phyloP scores from a whole-genome alignment of 495 filamentous ascomycete species.

The Oleoguttula mirabilis region DNA sequence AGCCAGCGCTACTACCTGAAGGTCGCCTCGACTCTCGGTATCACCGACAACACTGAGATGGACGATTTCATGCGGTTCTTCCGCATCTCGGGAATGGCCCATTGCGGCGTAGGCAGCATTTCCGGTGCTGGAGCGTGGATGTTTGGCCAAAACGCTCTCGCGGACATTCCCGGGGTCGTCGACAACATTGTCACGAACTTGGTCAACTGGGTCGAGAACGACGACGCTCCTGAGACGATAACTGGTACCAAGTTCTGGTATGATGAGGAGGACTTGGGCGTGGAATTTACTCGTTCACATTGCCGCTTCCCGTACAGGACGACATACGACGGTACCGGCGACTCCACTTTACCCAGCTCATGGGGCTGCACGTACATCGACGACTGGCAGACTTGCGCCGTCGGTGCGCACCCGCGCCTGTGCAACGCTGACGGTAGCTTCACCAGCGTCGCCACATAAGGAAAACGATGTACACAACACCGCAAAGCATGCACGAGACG shows the following conservation, averaged over 20 bases:
- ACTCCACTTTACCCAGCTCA: background rate
- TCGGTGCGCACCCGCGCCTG: constrained; percentile 3
- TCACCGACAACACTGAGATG: constrained; percentile 26
- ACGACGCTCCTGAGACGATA: constrained; percentile 42
- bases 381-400: constrained; percentile 9
- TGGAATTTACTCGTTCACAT: constrained; percentile 21
- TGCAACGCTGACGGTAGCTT: constrained; percentile 6
- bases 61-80: constrained; percentile 51
- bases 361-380: constrained; percentile 9
- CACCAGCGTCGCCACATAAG: too few species aligned
- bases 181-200: constrained; percentile 33
- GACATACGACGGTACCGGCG: constrained; percentile 9
- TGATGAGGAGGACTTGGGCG: constrained; percentile 27
- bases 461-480: too few species aligned
- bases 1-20: constrained; percentile 28
- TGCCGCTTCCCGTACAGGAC: constrained; percentile 13
- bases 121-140: constrained; percentile 38
- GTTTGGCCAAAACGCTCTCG: constrained; percentile 36
- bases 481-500: too few species aligned
- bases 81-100: constrained; percentile 44
- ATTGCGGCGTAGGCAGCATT: constrained; percentile 34
- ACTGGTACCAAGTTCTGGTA: constrained; percentile 42
- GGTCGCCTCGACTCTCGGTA: constrained; percentile 35
- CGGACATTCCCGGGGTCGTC: constrained; percentile 1
- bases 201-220: constrained; percentile 51